These are phyloP conservation scores for Pleurotus citrinopileatus DNA, from an alignment of 768 basidiomycete genomes.

Conservation along the genomic window DNA sequence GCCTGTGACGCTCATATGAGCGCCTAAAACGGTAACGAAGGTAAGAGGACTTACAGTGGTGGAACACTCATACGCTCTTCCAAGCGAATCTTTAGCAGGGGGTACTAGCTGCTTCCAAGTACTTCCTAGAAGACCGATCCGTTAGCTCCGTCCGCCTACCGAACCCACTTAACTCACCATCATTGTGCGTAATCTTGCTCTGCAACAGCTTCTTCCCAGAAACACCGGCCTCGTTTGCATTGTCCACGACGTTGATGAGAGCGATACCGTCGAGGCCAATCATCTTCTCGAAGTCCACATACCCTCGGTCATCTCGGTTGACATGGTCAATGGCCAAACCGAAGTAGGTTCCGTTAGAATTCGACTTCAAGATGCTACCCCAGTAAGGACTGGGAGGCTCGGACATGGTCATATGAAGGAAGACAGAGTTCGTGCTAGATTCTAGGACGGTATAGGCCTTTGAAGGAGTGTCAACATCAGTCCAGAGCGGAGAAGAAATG, in stretches of 20 bases:
- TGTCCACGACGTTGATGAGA: constrained; percentile 85
- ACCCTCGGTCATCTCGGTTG: constrained; percentile 86
- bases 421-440: constrained; percentile 89
- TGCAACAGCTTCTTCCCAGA: constrained; percentile 74
- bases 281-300: constrained; percentile 98
- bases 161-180: constrained; percentile 53
- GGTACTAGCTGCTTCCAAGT: constrained; percentile 84
- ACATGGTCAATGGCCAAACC: constrained; percentile 82
- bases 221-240: constrained; percentile 71
- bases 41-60: constrained; percentile 48
- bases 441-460: constrained; percentile 94
- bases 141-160: background rate
- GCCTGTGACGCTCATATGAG: constrained; percentile 38
- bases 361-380: constrained; percentile 93
- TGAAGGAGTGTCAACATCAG: background rate
- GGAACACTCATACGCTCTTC: constrained; percentile 66
- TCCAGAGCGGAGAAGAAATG: background rate
- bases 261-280: constrained; percentile 95
- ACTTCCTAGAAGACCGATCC: constrained; percentile 50
- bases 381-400: constrained; percentile 70
- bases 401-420: constrained; percentile 95
- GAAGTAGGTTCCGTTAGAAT: constrained; percentile 98
- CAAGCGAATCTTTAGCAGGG: constrained; percentile 73
- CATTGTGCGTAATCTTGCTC: constrained; percentile 93
- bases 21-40: background rate